Conservation (phyloP, 257 asterid species). For the Verbena officinalis region DNA sequence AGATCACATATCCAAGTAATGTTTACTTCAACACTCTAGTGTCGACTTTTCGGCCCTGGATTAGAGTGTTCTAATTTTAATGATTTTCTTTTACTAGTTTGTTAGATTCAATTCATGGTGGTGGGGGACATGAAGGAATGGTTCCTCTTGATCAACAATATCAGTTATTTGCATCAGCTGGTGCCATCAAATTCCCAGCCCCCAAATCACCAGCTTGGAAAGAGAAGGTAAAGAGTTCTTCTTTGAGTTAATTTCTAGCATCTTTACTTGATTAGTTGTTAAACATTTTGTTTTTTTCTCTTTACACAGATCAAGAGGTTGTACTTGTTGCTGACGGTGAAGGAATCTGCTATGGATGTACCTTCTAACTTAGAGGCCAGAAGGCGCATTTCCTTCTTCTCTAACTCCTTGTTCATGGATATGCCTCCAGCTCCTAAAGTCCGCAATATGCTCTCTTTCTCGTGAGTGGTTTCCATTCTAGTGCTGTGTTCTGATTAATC, state of each 20-base stretch:
- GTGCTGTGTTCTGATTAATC: background rate
- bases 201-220: conserved; percentile 98
- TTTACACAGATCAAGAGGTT: conserved; percentile 86
- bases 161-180: conserved; percentile 98
- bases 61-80: conserved; percentile 27
- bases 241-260: background rate
- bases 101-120: conserved; percentile 87
- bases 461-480: conserved; percentile 60
- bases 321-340: conserved; percentile 89
- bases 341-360: conserved; percentile 99
- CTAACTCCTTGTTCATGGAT: conserved; percentile 97
- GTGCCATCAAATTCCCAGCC: conserved; percentile 89
- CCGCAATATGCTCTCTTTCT: conserved; percentile 98
- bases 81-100: conserved; percentile 50
- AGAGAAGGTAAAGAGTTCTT: conserved; percentile 68
- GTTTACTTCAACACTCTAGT: conserved; percentile 23
- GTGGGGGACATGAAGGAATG: conserved; percentile 83
- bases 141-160: conserved; percentile 85
- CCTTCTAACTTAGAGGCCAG: conserved; percentile 98
- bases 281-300: conserved; percentile 12
- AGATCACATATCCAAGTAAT: conserved; percentile 84
- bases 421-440: conserved; percentile 99
- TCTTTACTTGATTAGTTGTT: conserved; percentile 9
- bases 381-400: conserved; percentile 96
- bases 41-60: conserved; percentile 27